These are phyloP conservation scores for Chalaropsis ovoidea DNA, from an alignment of 2,329 filamentous ascomycete species.

Conservation along the genomic window DNA sequence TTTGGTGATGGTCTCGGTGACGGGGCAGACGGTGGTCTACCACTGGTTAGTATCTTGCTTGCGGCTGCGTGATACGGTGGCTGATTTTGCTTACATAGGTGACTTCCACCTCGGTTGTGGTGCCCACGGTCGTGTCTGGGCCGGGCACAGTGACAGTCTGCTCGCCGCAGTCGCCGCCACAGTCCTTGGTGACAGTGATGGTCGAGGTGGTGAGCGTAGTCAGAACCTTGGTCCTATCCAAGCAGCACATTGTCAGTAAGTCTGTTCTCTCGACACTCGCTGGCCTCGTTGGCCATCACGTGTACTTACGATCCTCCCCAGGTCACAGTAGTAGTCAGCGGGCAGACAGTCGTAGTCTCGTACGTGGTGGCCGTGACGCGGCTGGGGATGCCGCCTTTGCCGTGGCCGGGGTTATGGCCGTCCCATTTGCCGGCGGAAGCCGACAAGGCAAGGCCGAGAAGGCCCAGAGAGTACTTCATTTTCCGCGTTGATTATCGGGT, in stretches of 20 bases:
- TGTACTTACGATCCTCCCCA: conserved; percentile 27
- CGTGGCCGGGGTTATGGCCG: background rate
- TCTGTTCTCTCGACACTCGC: background rate
- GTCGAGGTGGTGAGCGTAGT: conserved; percentile 20
- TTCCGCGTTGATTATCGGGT: background rate
- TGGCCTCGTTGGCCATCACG: too few species aligned
- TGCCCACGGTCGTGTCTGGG: conserved; percentile 13
- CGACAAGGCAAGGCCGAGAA: conserved; percentile 13
- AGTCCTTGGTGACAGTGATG: conserved; percentile 18
- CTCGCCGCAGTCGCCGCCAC: conserved; percentile 14
- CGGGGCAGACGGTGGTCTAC: conserved; percentile 22
- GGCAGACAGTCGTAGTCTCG: conserved; percentile 22
- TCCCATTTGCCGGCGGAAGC: conserved; percentile 13
- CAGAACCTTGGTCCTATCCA: conserved; percentile 11
- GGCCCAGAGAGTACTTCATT: conserved; percentile 14
- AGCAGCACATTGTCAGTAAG: conserved; percentile 3
- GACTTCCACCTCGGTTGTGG: conserved; percentile 21
- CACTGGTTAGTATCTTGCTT: conserved; percentile 12
- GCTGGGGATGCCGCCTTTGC: background rate
- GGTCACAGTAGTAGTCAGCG: conserved; percentile 29
- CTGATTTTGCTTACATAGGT: conserved; percentile 16
- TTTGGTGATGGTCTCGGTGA: conserved; percentile 24
- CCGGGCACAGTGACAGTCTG: conserved; percentile 19
- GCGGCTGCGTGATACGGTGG: background rate
- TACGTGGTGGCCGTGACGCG: background rate